These are phyloP conservation scores for Diaporthe citrichinensis DNA, from an alignment of 2,329 filamentous ascomycete species.

Conservation along the genomic window DNA sequence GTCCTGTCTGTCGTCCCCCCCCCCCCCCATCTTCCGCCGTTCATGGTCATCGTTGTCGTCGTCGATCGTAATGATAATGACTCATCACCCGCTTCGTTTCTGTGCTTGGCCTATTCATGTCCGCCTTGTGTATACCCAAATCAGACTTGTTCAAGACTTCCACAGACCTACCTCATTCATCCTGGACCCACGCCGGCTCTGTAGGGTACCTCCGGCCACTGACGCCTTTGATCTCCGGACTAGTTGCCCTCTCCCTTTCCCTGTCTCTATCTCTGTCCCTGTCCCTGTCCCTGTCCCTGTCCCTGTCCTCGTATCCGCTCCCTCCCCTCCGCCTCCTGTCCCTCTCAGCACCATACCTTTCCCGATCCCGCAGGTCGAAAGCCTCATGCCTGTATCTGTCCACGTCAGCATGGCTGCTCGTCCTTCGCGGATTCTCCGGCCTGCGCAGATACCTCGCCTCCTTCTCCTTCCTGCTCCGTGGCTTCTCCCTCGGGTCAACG, in stretches of 20 bases:
- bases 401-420: constrained; percentile 65
- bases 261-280: constrained; percentile 37
- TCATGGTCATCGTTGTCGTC: constrained; percentile 20
- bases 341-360: constrained; percentile 46
- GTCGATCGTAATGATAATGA: constrained; percentile 16
- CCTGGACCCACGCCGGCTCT: constrained; percentile 42
- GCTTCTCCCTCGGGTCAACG: constrained; percentile 50
- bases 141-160: not conserved
- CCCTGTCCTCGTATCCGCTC: constrained; percentile 43
- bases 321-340: constrained; percentile 50
- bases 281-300: constrained; percentile 45
- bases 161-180: constrained; percentile 17
- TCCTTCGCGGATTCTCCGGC: constrained; percentile 59
- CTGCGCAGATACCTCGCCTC: constrained; percentile 52
- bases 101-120: constrained; percentile 4
- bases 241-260: constrained; percentile 46
- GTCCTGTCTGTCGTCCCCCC: not conserved
- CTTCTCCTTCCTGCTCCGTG: constrained; percentile 53
- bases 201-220: constrained; percentile 57
- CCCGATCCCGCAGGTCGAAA: constrained; percentile 52
- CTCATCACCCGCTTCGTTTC: not conserved
- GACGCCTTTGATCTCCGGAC: constrained; percentile 53
- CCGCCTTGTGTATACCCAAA: constrained; percentile 7
- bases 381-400: constrained; percentile 59
- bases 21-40: not conserved